phyloP scores from a whole-genome alignment of 164 flowering plant species.

The grape (Vitis vinifera) region DNA sequence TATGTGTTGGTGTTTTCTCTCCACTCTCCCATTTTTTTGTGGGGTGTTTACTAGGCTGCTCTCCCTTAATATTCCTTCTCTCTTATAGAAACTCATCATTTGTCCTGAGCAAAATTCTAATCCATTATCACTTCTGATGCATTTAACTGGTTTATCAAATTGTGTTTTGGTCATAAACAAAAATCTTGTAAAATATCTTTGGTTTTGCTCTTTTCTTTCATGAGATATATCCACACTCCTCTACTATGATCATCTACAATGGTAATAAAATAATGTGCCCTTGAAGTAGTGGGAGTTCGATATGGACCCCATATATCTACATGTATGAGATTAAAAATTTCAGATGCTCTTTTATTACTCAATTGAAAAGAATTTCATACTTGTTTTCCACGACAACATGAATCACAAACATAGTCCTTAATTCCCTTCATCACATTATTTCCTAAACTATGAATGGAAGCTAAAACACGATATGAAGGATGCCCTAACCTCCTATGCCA shows the following conservation, averaged over 20 bases:
- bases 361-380: neutral
- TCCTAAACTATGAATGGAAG: neutral
- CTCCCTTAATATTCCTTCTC: no score
- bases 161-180: neutral
- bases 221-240: neutral
- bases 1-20: conserved; percentile 12
- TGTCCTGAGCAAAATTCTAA: no score
- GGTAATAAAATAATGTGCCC: neutral
- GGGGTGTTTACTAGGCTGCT: neutral
- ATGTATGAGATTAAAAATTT: neutral
- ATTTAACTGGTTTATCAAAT: neutral
- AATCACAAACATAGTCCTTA: neutral
- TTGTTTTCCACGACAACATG: conserved; percentile 5
- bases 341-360: neutral
- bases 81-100: no score
- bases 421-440: no score
- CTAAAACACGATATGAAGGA: neutral
- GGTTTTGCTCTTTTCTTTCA: neutral
- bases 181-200: neutral
- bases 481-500: neutral
- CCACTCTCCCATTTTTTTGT: conserved; percentile 10
- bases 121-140: no score
- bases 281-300: no score
- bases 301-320: neutral
- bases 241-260: no score